Percentiles rank a stretch among this genome's conserved stretches.
Conservation (phyloP, 495 filamentous ascomycete genomes). For the Letharia columbiana region DNA sequence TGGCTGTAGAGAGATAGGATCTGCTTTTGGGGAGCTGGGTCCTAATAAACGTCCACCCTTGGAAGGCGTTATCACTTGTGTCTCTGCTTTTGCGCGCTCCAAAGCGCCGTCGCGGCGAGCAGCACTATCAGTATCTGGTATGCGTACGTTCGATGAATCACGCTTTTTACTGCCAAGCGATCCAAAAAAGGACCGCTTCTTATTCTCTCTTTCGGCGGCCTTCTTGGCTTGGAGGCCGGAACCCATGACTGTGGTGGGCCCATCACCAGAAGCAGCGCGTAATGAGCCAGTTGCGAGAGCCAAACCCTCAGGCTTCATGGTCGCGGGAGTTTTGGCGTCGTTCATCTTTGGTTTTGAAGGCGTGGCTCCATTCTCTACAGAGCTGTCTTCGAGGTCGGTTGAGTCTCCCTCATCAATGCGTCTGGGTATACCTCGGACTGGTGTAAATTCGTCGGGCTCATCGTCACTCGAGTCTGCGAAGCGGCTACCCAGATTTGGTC, state of each 20-base stretch:
- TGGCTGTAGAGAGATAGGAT: conserved; percentile 20
- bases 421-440: conserved; percentile 58
- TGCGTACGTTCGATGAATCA: conserved; percentile 28
- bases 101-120: conserved; percentile 31
- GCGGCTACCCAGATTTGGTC: conserved; percentile 51
- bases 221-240: conserved; percentile 36
- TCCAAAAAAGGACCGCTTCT: conserved; percentile 34
- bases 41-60: conserved; percentile 9
- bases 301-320: conserved; percentile 21
- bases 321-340: conserved; percentile 14
- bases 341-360: conserved; percentile 20
- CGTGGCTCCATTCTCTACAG: conserved; percentile 34
- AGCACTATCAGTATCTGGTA: conserved; percentile 29
- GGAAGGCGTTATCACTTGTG: conserved; percentile 20
- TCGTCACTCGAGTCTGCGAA: conserved; percentile 81
- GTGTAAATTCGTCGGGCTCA: conserved; percentile 36
- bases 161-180: conserved; percentile 38
- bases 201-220: conserved; percentile 32
- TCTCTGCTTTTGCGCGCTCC: conserved; percentile 33
- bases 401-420: conserved; percentile 53
- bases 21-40: conserved; percentile 20
- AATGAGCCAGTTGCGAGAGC: conserved; percentile 26
- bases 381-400: conserved; percentile 60
- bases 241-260: conserved; percentile 30
- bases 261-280: conserved; percentile 18